Conservation (phyloP, 768 basidiomycete species). For the Collybia nuda region DNA sequence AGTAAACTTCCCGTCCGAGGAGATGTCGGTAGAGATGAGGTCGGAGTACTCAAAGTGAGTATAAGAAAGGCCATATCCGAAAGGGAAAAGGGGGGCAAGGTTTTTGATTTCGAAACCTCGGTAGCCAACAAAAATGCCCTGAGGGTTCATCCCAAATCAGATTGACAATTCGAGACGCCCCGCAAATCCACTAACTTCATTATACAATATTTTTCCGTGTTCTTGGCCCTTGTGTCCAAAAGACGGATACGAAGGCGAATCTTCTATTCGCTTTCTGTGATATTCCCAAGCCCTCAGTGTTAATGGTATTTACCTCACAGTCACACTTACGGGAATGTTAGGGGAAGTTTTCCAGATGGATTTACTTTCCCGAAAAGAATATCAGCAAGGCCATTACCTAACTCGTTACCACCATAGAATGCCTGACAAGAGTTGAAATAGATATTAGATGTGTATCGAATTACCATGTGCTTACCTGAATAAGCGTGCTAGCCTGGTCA, state of each 20-base stretch:
- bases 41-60: constrained; percentile 53
- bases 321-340: constrained; percentile 48
- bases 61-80: constrained; percentile 62
- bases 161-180: background rate
- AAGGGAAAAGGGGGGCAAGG: constrained; percentile 48
- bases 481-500: constrained; percentile 30
- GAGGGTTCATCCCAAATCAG: constrained; percentile 1
- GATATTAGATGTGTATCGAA: background rate
- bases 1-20: constrained; percentile 30
- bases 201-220: constrained; percentile 43
- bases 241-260: constrained; percentile 48
- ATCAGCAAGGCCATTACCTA: constrained; percentile 57
- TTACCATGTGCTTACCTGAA: constrained; percentile 32
- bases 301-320: background rate
- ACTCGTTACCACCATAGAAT: constrained; percentile 55
- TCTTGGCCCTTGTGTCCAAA: constrained; percentile 43
- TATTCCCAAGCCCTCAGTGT: background rate
- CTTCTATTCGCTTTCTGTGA: constrained; percentile 45
- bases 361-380: constrained; percentile 61
- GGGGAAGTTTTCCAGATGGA: constrained; percentile 55
- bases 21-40: constrained; percentile 33
- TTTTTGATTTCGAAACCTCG: constrained; percentile 46
- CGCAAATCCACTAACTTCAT: constrained; percentile 36
- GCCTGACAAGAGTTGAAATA: constrained; percentile 25
- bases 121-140: constrained; percentile 56